Conservation (phyloP, 345 rosid genomes). For the Adansonia digitata region DNA sequence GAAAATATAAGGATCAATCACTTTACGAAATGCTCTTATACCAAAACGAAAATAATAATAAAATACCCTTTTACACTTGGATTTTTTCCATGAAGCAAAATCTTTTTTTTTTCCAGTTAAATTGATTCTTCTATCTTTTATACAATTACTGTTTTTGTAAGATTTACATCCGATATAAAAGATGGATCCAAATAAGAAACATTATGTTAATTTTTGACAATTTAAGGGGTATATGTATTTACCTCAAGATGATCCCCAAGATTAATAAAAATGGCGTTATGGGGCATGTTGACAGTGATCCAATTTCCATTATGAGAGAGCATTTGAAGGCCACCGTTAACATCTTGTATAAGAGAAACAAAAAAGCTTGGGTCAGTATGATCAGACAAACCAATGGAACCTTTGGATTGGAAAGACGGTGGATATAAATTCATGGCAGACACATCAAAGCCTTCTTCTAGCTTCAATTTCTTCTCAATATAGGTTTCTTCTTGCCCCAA, state of each 20-base stretch:
- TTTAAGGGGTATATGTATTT: not conserved
- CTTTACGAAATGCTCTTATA: no score
- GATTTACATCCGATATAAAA: no score
- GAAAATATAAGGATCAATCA: no score
- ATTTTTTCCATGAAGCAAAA: no score
- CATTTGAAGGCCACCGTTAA: no score
- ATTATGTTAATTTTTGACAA: not conserved
- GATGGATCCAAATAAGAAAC: not conserved
- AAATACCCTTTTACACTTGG: no score
- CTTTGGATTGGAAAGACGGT: constrained; percentile 16
- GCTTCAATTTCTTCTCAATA: constrained; percentile 20
- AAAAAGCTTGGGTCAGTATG: constrained; percentile 33
- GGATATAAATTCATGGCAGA: constrained; percentile 28
- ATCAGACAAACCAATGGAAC: constrained; percentile 17
- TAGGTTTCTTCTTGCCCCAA: constrained; percentile 23
- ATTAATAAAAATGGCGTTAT: constrained; percentile 17
- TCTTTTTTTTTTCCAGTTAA: no score
- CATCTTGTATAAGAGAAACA: constrained; percentile 26
- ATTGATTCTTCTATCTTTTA: no score
- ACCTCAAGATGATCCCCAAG: constrained; percentile 31
- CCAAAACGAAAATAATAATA: no score
- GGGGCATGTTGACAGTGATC: constrained; percentile 18
- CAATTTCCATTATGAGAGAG: constrained; percentile 22
- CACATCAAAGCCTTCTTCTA: constrained; percentile 26
- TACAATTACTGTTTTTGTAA: no score